Percentiles rank a stretch among this genome's conserved stretches.
phyloP scores from a whole-genome alignment of 306 rosid genomes.

The Quercus alba region DNA sequence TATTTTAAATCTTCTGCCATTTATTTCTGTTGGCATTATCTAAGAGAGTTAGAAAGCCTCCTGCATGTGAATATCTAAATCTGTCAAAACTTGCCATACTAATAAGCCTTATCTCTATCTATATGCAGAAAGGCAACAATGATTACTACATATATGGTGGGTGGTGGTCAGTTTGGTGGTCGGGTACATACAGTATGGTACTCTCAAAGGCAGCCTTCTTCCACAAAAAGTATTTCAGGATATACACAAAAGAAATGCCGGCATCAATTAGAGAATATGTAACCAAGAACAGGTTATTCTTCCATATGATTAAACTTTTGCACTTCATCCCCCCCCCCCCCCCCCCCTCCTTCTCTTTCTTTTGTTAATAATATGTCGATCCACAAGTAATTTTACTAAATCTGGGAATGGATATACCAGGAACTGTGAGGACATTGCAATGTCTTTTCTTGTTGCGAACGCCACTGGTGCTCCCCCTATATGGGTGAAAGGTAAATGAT shows the following conservation, averaged over 20 bases:
- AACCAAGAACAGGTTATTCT: slow-evolving; percentile 66
- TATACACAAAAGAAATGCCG: slow-evolving; percentile 85
- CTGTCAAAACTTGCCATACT: not conserved
- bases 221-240: slow-evolving; percentile 79
- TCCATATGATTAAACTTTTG: slow-evolving; percentile 8
- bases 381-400: not conserved
- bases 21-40: not conserved
- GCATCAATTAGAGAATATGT: slow-evolving; percentile 69
- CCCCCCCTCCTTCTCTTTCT: not conserved
- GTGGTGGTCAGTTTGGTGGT: slow-evolving; percentile 99
- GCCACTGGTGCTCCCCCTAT: slow-evolving; percentile 90
- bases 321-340: no score
- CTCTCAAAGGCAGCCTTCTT: slow-evolving; percentile 98
- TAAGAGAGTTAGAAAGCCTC: not conserved
- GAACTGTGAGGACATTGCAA: slow-evolving; percentile 98
- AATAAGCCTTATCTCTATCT: slow-evolving; percentile 24
- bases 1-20: not conserved
- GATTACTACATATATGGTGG: slow-evolving; percentile 68
- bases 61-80: slow-evolving; percentile 7
- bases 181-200: slow-evolving; percentile 92
- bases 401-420: slow-evolving; percentile 44
- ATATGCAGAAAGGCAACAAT: slow-evolving; percentile 48
- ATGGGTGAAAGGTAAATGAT: slow-evolving; percentile 86
- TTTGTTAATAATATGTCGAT: not conserved
- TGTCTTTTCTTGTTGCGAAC: slow-evolving; percentile 97